Base-by-base conservation (phyloP, 805 yeast genomes). In the Priceomyces castillae region DNA sequence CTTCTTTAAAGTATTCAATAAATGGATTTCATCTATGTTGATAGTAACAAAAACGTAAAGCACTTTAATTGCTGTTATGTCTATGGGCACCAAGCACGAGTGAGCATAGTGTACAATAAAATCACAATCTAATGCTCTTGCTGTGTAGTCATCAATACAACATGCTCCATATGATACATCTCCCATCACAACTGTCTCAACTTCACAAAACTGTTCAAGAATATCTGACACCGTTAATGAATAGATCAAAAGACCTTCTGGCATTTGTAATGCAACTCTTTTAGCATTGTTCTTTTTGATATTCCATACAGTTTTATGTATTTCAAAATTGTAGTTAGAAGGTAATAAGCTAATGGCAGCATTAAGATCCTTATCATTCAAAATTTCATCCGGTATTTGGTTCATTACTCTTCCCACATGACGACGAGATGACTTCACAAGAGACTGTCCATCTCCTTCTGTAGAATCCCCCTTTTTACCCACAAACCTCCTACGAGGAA, bases 121-220 rank as follows among this genome's bases (percentile, higher is more conserved):
- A 59, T 94, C 99, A 66, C 99, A 94, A 39, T 86, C 96, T 20
- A 94, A 65, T 0, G 98, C 82, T 49, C 90, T 73, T 1, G 99
- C 99, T 0, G 99, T 90, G 59, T 75, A 94, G 59, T 94, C 99
- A 61, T 94, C 99, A 37, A 94, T 90, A 66, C 99, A 94, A 61
- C 99, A 94, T 0, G 99, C 99, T 34, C 99, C 99, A 58, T 94
- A 94, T 0, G 97, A 88, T 0, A 94, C 99, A 62, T 94, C 99
- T 2, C 99, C 99, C 99, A 94, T 94, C 2, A 92, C 94, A 1
- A 94, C 72, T 0, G 90, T 86, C 57, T 90, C 96, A 41, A 85
- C 89, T 2, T 69, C 65, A 61, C 97, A 90, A 54, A 94, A 92
- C 62, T 90, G 96, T 57, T 89, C 96, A 28, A 94, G 61, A 18